These are phyloP conservation scores for Coniella lustricola DNA, from an alignment of 2,329 filamentous ascomycete genomes.

Conservation along the genomic window DNA sequence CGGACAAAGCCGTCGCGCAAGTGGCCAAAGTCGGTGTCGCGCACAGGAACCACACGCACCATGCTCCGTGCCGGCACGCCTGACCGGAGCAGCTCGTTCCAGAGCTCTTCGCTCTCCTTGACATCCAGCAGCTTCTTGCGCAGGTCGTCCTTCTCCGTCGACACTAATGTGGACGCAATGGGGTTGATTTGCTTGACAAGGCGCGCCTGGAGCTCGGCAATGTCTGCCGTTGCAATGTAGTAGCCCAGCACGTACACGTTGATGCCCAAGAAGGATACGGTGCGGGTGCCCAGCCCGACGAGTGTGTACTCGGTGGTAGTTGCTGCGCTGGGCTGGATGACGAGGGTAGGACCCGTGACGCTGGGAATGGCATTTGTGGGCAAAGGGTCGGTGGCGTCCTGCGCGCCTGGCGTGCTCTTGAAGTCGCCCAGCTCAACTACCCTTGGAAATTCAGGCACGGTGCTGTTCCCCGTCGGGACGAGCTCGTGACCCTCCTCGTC, in stretches of 20 bases:
- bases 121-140: constrained; percentile 64
- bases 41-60: constrained; percentile 80
- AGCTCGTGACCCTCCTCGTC: constrained; percentile 66
- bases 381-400: constrained; percentile 13
- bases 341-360: constrained; percentile 25
- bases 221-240: constrained; percentile 79
- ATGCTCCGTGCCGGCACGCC: constrained; percentile 63
- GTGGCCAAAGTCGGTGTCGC: constrained; percentile 91
- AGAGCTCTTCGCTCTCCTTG: constrained; percentile 61
- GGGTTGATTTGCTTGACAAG: constrained; percentile 71
- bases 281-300: constrained; percentile 79
- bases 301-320: constrained; percentile 70
- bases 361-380: constrained; percentile 18
- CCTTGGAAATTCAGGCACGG: constrained; percentile 73
- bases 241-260: constrained; percentile 93
- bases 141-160: constrained; percentile 71
- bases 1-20: constrained; percentile 86
- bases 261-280: constrained; percentile 81
- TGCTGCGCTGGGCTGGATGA: constrained; percentile 19
- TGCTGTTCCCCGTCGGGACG: constrained; percentile 72
- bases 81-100: constrained; percentile 62
- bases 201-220: constrained; percentile 70
- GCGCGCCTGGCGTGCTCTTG: not conserved
- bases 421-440: constrained; percentile 51
- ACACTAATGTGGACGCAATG: constrained; percentile 73